Conservation (phyloP, 352 stramenopile genomes). For the Paralagenidium karlingii region DNA sequence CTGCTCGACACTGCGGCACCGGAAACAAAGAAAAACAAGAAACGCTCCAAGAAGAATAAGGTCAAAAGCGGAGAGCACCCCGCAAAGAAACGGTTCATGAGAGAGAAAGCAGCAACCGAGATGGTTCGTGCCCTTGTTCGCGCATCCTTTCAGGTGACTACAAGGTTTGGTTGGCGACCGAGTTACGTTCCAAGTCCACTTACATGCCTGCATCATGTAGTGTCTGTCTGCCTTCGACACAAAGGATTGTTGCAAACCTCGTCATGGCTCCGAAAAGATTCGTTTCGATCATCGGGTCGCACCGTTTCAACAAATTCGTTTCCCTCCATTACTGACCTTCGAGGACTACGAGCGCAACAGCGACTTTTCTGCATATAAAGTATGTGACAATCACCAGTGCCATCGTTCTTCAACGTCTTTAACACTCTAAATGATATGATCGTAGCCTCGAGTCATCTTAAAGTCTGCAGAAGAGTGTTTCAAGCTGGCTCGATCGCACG, state of each 20-base stretch:
- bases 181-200: not conserved
- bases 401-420: not conserved
- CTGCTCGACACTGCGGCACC: conserved; percentile 8
- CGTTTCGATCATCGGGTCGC: conserved; percentile 73
- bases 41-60: conserved; percentile 1
- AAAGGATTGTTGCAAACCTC: conserved; percentile 54
- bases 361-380: conserved; percentile 60
- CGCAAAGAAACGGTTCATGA: conserved; percentile 38
- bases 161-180: not conserved
- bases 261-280: conserved; percentile 48
- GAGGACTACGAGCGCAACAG: conserved; percentile 68
- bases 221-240: too few species aligned
- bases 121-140: conserved; percentile 60
- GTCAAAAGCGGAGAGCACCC: not conserved
- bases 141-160: conserved; percentile 54
- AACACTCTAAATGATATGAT: not conserved
- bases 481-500: conserved; percentile 40
- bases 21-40: conserved; percentile 2
- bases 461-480: conserved; percentile 80
- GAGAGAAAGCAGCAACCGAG: conserved; percentile 64
- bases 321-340: conserved; percentile 46
- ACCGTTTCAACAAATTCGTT: conserved; percentile 60
- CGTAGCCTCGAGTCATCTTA: conserved; percentile 31
- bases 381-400: too few species aligned
- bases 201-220: conserved; percentile 39